These are phyloP conservation scores for Corniculantispora saksenae DNA, from an alignment of 2,329 filamentous ascomycete species.

Conservation along the genomic window DNA sequence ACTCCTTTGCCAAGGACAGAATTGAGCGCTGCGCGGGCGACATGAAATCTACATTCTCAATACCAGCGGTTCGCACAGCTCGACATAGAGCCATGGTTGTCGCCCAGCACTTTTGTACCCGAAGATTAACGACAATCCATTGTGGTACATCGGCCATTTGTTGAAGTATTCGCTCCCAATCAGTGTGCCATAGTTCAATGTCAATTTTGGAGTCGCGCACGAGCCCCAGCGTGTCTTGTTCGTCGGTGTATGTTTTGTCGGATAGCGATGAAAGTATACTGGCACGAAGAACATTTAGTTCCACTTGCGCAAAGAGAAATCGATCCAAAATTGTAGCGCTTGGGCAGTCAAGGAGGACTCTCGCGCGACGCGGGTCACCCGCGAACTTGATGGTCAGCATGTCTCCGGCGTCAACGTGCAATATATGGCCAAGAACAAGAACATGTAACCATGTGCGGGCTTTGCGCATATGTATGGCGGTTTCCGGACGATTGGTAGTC, in stretches of 20 bases:
- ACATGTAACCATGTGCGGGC: conserved; percentile 54
- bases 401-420: conserved; percentile 41
- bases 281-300: conserved; percentile 35
- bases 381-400: conserved; percentile 34
- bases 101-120: conserved; percentile 55
- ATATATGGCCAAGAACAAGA: conserved; percentile 53
- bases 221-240: conserved; percentile 39
- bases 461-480: conserved; percentile 38
- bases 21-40: conserved; percentile 47
- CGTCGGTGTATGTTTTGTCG: conserved; percentile 26
- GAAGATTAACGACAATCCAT: conserved; percentile 46
- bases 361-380: conserved; percentile 46
- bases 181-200: conserved; percentile 50
- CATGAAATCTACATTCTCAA: conserved; percentile 43
- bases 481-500: not conserved
- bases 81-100: conserved; percentile 54
- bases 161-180: conserved; percentile 32
- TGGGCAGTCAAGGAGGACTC: conserved; percentile 44
- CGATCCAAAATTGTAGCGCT: conserved; percentile 49
- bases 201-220: conserved; percentile 49
- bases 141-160: conserved; percentile 21
- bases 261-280: conserved; percentile 39
- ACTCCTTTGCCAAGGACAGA: conserved; percentile 50
- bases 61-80: conserved; percentile 42
- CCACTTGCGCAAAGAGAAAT: conserved; percentile 53